phyloP scores from a whole-genome alignment of 352 stramenopile species.

The Phytophthora fragariaefolia region DNA sequence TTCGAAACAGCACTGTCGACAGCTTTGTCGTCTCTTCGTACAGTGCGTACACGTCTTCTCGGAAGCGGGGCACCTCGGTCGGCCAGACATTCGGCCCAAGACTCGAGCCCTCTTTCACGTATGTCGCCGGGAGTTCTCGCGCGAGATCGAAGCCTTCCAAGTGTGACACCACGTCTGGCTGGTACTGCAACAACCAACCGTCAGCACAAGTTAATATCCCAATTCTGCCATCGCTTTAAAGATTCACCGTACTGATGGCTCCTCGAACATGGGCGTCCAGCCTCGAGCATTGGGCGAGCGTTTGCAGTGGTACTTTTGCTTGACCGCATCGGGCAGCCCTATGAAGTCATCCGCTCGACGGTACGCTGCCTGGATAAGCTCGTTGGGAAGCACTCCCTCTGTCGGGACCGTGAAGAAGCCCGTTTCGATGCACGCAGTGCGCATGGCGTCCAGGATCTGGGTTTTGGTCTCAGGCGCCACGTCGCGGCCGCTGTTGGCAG shows the following conservation, averaged over 20 bases:
- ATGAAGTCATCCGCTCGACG: conserved; percentile 72
- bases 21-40: conserved; percentile 80
- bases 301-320: conserved; percentile 83
- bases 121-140: conserved; percentile 59
- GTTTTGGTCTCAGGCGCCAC: conserved; percentile 39
- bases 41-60: conserved; percentile 69
- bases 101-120: conserved; percentile 66
- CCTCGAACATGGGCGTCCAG: conserved; percentile 87
- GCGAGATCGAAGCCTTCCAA: conserved; percentile 82
- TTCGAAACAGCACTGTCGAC: conserved; percentile 69
- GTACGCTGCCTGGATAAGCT: conserved; percentile 68
- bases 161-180: conserved; percentile 78
- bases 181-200: conserved; percentile 50
- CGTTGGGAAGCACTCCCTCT: conserved; percentile 52
- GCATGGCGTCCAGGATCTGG: conserved; percentile 64
- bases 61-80: conserved; percentile 61
- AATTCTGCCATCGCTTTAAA: background rate
- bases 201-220: background rate
- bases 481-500: conserved; percentile 7
- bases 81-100: conserved; percentile 84
- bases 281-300: conserved; percentile 73
- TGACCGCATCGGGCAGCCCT: conserved; percentile 60
- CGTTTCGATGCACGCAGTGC: conserved; percentile 56
- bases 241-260: conserved; percentile 64
- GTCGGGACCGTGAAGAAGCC: conserved; percentile 87